A percentile compares a stretch with the other conserved stretches of the same genome.
These are phyloP conservation scores for Physocladia obscura DNA, from an alignment of 192 early-diverging fungal species.

Conservation along the genomic window DNA sequence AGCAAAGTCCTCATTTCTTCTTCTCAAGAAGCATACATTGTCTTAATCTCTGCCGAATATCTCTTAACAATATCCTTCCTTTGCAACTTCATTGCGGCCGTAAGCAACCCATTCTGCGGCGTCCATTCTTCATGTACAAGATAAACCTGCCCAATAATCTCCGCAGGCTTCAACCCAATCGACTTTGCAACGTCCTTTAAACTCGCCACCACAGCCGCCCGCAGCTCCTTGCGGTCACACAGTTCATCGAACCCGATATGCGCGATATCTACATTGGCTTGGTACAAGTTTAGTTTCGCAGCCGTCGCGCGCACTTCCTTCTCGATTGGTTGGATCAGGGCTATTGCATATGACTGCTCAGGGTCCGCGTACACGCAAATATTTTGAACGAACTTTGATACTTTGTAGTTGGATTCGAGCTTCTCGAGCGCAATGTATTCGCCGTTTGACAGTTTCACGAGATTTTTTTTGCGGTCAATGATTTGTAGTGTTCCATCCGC, in stretches of 20 bases:
- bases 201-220: constrained; percentile 51
- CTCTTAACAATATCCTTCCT: constrained; percentile 72
- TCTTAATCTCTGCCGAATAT: constrained; percentile 62
- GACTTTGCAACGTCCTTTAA: constrained; percentile 62
- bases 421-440: constrained; percentile 92
- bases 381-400: constrained; percentile 68
- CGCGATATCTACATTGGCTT: constrained; percentile 21
- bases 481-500: constrained; percentile 75
- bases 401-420: constrained; percentile 87
- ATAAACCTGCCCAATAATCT: constrained; percentile 66
- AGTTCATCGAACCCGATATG: constrained; percentile 49
- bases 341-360: constrained; percentile 69
- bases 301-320: constrained; percentile 61
- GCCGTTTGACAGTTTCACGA: constrained; percentile 87
- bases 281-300: constrained; percentile 26
- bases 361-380: constrained; percentile 66
- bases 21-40: constrained; percentile 48
- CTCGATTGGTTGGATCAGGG: constrained; percentile 72
- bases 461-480: constrained; percentile 92
- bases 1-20: not conserved
- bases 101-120: constrained; percentile 77
- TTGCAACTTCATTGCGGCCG: constrained; percentile 92
- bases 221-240: constrained; percentile 38
- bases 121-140: constrained; percentile 86
- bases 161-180: constrained; percentile 67